Evolutionary conservation across 495 filamentous ascomycete genomes (phyloP), one percentile per base, ranked within the genome.

Genomic region (Aspergillus cavernicola): DNA sequence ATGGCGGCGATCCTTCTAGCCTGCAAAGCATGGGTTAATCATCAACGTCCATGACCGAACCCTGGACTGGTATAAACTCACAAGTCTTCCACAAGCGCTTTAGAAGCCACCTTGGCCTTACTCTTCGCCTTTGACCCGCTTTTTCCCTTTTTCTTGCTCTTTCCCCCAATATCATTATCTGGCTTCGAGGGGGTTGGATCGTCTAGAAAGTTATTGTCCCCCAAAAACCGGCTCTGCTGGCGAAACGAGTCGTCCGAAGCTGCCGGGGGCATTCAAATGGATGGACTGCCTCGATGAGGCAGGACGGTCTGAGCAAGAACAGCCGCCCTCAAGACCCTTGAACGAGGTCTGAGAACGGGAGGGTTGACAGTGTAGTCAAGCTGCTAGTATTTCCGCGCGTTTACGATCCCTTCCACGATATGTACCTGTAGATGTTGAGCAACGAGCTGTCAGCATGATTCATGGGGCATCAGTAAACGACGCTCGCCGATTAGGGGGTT

Each of bases 231-330:
- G 63, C 65, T 73, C 29, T 73, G 67, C 63, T 69, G 73, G 64
- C 66, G 67, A 62, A 68, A 71, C 42, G 66, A 49, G 59, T 75
- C 71, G 71, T 75, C 73, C 64, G 71, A 69, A 28, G 70, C 69
- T 65, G 68, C 72, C 64, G 72, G 72, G 66, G 67, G 71, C 73
- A 77, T 77, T 64, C 66, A 75, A 73, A 58, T 63, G 59, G 59
- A 61, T 53, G 52, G 57, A 50, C 53, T 65, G 66, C 67, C 72
- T 69, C 63, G 13, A 26, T 44, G 52, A 59, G 59, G 67, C 70
- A 59, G 53, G 47, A 32, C 35, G 36, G 43, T 35, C 23, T 37
- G 12, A 38, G 32, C 20, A 57, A 41, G 23, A 29, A 60, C 49
- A 35, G 59, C 70, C 68, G 70, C 67, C 60, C 72, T 64, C 70